Evolutionary conservation across 2,329 filamentous ascomycete genomes (phyloP).

Genomic region (Cladobotryum protrusum): DNA sequence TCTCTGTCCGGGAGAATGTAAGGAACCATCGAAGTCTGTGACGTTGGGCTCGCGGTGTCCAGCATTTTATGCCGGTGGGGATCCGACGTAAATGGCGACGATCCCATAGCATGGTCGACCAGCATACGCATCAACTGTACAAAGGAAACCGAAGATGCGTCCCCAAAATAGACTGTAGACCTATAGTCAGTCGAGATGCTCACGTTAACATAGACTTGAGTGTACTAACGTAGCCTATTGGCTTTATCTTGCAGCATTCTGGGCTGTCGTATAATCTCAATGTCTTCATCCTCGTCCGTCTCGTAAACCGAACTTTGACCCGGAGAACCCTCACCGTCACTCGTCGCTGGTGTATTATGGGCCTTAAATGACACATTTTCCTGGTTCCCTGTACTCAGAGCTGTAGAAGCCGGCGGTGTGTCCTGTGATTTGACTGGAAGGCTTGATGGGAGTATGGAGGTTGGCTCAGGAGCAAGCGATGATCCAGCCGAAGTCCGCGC

Average conservation of each 20-base stretch:
- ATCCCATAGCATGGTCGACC: conserved; percentile 48
- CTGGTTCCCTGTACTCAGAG: not conserved
- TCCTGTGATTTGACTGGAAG: not conserved
- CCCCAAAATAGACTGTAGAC: conserved; percentile 51
- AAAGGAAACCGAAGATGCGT: conserved; percentile 56
- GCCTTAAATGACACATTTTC: not conserved
- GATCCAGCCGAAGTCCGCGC: not conserved
- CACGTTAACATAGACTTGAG: not conserved
- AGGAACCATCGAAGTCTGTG: conserved; percentile 14
- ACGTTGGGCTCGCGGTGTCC: conserved; percentile 45
- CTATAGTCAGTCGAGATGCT: conserved; percentile 11
- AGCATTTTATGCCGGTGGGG: conserved; percentile 51
- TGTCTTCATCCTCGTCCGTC: conserved; percentile 52
- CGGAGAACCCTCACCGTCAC: conserved; percentile 17
- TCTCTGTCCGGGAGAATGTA: conserved; percentile 44
- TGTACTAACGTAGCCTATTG: conserved; percentile 47
- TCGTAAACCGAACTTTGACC: conserved; percentile 29
- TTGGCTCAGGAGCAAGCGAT: not conserved
- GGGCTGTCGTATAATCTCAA: conserved; percentile 46
- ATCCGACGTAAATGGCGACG: conserved; percentile 52
- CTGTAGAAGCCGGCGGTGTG: not conserved
- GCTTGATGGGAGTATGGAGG: not conserved
- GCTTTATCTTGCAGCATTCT: conserved; percentile 55
- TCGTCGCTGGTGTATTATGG: not conserved
- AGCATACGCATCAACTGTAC: conserved; percentile 55